Evolutionary conservation across 331 rosid species (phyloP).

Genomic region (Quercus phellos): DNA sequence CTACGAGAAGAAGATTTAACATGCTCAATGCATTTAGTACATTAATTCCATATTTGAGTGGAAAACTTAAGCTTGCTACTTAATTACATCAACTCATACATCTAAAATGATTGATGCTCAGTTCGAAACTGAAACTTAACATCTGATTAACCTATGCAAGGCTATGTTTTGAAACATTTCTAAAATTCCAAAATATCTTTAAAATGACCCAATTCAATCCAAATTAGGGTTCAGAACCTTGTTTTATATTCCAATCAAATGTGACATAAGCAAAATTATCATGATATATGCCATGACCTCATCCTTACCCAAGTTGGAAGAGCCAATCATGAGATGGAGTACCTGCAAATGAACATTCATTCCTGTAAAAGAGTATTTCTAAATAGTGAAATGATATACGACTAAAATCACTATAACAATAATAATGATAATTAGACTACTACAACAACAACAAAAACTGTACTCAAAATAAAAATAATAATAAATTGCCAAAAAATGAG

Average conservation of each 20-base stretch:
- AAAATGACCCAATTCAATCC: constrained; percentile 8
- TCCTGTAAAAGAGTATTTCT: constrained; percentile 3
- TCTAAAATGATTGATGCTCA: neutral
- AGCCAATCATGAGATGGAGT: constrained; percentile 59
- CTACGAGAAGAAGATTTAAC: neutral
- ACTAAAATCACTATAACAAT: neutral
- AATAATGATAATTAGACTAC: no score
- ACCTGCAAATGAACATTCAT: constrained; percentile 43
- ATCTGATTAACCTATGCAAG: neutral
- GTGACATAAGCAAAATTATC: neutral
- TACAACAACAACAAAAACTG: neutral
- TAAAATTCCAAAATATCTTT: neutral
- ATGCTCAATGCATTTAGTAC: neutral
- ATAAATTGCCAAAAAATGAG: neutral
- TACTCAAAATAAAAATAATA: neutral
- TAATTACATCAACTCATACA: neutral
- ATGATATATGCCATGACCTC: constrained; percentile 2
- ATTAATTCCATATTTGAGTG: neutral
- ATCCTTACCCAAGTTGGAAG: constrained; percentile 60
- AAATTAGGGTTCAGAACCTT: neutral
- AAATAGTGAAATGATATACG: neutral
- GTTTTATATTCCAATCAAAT: constrained; percentile 2
- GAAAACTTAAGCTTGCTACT: neutral
- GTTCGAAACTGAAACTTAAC: neutral
- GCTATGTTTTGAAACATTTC: neutral